phyloP scores from a whole-genome alignment of 148 eudicot species.

The Limonium bicolor region DNA sequence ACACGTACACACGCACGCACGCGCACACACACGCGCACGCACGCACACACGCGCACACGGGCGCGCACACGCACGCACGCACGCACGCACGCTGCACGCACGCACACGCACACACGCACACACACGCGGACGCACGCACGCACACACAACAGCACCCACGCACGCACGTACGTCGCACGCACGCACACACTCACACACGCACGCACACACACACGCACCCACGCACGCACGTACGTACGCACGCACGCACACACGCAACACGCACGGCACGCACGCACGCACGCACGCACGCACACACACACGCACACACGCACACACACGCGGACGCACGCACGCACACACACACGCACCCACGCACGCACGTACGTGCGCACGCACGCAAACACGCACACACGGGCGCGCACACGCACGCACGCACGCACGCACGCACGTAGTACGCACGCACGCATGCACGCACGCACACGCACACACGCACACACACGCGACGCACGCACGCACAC shows the following conservation, averaged over 20 bases:
- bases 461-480: not conserved
- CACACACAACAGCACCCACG: not conserved
- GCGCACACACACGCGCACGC: not conserved
- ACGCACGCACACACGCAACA: not conserved
- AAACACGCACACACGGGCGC: not conserved
- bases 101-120: not conserved
- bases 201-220: not conserved
- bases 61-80: not conserved
- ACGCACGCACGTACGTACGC: not conserved
- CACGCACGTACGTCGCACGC: not conserved
- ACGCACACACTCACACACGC: not conserved
- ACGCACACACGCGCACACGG: not conserved
- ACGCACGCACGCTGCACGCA: not conserved
- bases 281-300: not conserved
- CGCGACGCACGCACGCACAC: not conserved
- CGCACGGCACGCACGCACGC: not conserved
- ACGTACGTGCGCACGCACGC: not conserved
- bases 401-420: not conserved
- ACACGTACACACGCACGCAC: not conserved
- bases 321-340: not conserved
- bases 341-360: not conserved
- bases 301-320: not conserved
- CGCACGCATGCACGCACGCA: not conserved
- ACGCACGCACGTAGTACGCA: not conserved
- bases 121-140: not conserved